Evolutionary conservation across 192 early-diverging fungal species (phyloP), one percentile per base, ranked within the genome.

Genomic region (Cetraspora pellucida): DNA sequence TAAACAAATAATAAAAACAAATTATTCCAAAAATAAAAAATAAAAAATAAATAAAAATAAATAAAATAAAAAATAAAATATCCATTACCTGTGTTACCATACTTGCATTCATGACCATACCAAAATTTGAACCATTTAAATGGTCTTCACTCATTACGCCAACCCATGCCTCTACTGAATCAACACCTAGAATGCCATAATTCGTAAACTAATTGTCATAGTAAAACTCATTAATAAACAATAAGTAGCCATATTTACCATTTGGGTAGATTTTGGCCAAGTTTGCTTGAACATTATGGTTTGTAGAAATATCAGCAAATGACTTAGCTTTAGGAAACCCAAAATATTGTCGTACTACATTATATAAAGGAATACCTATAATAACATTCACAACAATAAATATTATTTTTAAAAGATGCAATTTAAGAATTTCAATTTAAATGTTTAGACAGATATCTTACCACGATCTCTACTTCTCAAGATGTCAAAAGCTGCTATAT

Each of bases 1-100:
- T 28, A 68, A 89, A 88, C 55, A 89, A 84, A 16, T 31, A 10
- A 30, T 28, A 63, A 37, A 63, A 28, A 13, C 2, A 11, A 3
- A 60, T 28, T n/a, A n/a, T n/a, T n/a, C n/a, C n/a, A n/a, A 60
- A 10, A 14, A 27, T 11, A 31, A 37, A 16, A 3, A 5, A 37
- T 4, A 30, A 30, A 17, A 16, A 69, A 37, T 37, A 37, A 37
- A 2, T 7, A 37, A 37, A 37, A 37, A 37, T 37, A 1, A 37
- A 37, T 1, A 37, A 37, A 37, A 37, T 37, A 37, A 37, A 6
- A 37, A 37, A 37, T 6, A 7, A 2, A 37, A 37, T 37, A 37
- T 37, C 7, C 3, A 37, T 37, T 69, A 69, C 67, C 67, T 69
- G 67, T 23, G 43, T 50, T 7, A 69, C 45, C 21, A 69, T 50